These are phyloP conservation scores for Yamadazyma oceani DNA, from an alignment of 1,139 yeast species.

Conservation along the genomic window DNA sequence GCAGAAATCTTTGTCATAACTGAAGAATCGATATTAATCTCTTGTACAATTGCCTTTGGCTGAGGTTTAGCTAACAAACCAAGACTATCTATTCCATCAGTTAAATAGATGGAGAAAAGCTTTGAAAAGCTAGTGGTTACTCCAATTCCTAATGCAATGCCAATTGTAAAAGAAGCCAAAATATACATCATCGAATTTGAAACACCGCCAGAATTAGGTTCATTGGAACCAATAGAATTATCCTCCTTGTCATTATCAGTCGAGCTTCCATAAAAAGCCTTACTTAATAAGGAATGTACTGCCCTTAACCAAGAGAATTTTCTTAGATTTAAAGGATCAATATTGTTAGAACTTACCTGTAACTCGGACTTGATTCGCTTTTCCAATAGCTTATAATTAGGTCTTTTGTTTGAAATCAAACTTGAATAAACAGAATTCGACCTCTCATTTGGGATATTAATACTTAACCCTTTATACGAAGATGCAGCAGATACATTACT, in stretches of 20 bases:
- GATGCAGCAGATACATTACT: constrained; percentile 3
- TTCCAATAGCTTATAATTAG: constrained; percentile 36
- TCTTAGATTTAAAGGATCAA: constrained; percentile 39
- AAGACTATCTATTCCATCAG: constrained; percentile 2
- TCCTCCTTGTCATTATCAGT: neutral
- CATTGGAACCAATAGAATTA: neutral
- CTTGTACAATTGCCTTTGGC: constrained; percentile 1
- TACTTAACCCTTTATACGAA: constrained; percentile 1
- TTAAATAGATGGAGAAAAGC: constrained; percentile 3
- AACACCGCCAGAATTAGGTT: too few relatives aligned
- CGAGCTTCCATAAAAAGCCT: neutral
- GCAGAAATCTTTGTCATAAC: constrained; percentile 1
- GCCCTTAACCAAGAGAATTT: constrained; percentile 12
- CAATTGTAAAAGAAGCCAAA: constrained; percentile 35
- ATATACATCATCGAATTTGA: constrained; percentile 6
- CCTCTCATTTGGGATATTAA: constrained; percentile 4
- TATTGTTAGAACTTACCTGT: constrained; percentile 20
- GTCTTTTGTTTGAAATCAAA: constrained; percentile 22
- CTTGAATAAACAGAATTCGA: constrained; percentile 24
- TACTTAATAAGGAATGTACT: neutral
- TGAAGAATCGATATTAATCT: constrained; percentile 2
- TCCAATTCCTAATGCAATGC: constrained; percentile 37
- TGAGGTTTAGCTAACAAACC: constrained; percentile 2
- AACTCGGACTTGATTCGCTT: constrained; percentile 34
- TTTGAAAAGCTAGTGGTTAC: constrained; percentile 21